Conservation (phyloP, 2,329 filamentous ascomycete species). For the Aphanocladium album region DNA sequence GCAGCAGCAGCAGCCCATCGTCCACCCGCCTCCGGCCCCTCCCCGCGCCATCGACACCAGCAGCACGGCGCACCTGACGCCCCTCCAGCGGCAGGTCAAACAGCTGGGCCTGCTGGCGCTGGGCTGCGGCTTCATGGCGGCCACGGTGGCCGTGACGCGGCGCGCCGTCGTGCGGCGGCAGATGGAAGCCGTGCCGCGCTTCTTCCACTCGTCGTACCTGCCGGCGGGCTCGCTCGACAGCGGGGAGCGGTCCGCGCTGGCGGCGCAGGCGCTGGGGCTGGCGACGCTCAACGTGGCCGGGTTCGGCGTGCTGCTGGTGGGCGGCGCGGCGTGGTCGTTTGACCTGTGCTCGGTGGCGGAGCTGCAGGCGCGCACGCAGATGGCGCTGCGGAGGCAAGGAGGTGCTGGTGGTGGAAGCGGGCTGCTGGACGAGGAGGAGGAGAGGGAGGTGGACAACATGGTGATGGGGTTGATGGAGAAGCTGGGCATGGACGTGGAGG, state of each 20-base stretch:
- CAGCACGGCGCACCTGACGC: slow-evolving; percentile 22
- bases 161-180: slow-evolving; percentile 63
- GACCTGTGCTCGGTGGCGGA: slow-evolving; percentile 69
- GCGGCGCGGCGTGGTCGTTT: slow-evolving; percentile 69
- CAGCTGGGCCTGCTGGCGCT: slow-evolving; percentile 68
- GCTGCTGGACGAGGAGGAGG: slow-evolving; percentile 40
- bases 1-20: slow-evolving; percentile 13
- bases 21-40: slow-evolving; percentile 13
- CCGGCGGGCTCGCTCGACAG: slow-evolving; percentile 22
- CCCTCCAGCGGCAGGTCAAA: slow-evolving; percentile 45
- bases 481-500: slow-evolving; percentile 29
- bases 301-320: slow-evolving; percentile 68
- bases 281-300: slow-evolving; percentile 82
- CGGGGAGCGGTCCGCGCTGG: slow-evolving; percentile 52
- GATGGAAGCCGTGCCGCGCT: slow-evolving; percentile 58
- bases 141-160: slow-evolving; percentile 67
- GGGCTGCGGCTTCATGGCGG: slow-evolving; percentile 68
- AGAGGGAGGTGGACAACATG: slow-evolving; percentile 59
- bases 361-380: slow-evolving; percentile 48
- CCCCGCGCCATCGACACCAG: slow-evolving; percentile 16
- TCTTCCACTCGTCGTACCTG: slow-evolving; percentile 59
- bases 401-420: too few relatives aligned
- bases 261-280: slow-evolving; percentile 75
- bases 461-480: slow-evolving; percentile 54
- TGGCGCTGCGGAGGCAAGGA: slow-evolving; percentile 32